These are phyloP conservation scores for Pseudophaeomoniella oleicola DNA, from an alignment of 2,329 filamentous ascomycete species.

Conservation along the genomic window DNA sequence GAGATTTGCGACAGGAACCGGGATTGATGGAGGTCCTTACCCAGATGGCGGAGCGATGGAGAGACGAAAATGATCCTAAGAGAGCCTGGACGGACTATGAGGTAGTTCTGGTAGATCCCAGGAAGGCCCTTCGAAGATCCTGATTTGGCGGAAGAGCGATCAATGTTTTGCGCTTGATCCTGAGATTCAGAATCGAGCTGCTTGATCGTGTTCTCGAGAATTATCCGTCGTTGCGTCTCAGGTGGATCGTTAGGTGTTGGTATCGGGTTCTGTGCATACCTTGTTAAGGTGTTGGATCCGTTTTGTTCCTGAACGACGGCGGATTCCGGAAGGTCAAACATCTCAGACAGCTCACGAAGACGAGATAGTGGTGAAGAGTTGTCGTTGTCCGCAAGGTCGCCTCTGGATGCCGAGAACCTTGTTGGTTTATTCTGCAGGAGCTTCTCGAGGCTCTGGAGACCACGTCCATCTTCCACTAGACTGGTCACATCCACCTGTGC, in stretches of 20 bases:
- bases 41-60: conserved; percentile 13
- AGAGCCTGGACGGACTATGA: conserved; percentile 15
- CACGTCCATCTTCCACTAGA: conserved; percentile 13
- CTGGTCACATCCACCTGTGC: conserved; percentile 17
- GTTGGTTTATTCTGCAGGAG: conserved; percentile 7
- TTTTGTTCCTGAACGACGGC: conserved; percentile 11
- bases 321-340: conserved; percentile 16
- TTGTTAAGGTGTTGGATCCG: conserved; percentile 8
- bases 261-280: no score
- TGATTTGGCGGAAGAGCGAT: not conserved
- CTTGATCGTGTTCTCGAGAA: not conserved
- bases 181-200: not conserved
- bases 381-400: conserved; percentile 2
- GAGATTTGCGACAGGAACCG: conserved; percentile 28
- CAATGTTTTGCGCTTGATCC: no score
- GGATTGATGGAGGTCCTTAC: conserved; percentile 19
- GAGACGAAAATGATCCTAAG: conserved; percentile 19
- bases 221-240: not conserved
- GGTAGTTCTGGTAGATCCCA: conserved; percentile 17
- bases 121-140: conserved; percentile 14
- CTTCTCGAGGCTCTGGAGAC: conserved; percentile 13
- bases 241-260: no score
- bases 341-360: conserved; percentile 14
- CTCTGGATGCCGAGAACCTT: conserved; percentile 2
- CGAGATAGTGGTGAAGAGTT: conserved; percentile 9